Conservation (phyloP, 192 early-diverging fungal species). For the Borealophlyctis nickersoniae region DNA sequence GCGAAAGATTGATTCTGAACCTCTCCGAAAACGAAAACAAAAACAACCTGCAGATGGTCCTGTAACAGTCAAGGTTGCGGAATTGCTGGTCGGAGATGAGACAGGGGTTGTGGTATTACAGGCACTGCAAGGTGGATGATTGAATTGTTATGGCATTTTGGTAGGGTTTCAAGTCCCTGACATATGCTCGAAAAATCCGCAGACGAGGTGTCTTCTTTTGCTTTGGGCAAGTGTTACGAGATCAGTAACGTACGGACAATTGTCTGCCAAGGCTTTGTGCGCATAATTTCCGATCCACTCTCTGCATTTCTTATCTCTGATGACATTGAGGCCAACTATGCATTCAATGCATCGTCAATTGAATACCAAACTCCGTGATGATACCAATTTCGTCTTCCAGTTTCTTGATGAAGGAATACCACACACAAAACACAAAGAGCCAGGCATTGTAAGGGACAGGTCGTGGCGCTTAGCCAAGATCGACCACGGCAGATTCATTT, state of each 20-base stretch:
- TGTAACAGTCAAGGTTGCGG: neutral
- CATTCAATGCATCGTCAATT: neutral
- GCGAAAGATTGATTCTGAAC: neutral
- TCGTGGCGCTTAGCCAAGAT: neutral
- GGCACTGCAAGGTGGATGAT: neutral
- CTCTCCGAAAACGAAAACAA: neutral
- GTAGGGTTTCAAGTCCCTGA: no score
- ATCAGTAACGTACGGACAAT: neutral
- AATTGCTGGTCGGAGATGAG: neutral
- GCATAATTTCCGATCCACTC: neutral
- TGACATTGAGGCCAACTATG: neutral
- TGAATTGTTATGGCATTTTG: no score
- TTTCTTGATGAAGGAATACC: no score
- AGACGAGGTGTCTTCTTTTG: no score
- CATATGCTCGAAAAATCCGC: no score
- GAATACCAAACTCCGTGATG: neutral
- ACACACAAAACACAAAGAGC: no score
- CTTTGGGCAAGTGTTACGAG: neutral
- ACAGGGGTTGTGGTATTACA: neutral
- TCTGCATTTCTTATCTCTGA: neutral
- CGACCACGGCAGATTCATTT: neutral
- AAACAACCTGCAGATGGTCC: neutral
- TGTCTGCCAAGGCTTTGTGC: neutral
- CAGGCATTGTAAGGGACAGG: no score
- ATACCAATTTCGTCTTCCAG: no score